These are phyloP conservation scores for Phialophora tarda DNA, from an alignment of 2,329 filamentous ascomycete genomes.

Conservation along the genomic window DNA sequence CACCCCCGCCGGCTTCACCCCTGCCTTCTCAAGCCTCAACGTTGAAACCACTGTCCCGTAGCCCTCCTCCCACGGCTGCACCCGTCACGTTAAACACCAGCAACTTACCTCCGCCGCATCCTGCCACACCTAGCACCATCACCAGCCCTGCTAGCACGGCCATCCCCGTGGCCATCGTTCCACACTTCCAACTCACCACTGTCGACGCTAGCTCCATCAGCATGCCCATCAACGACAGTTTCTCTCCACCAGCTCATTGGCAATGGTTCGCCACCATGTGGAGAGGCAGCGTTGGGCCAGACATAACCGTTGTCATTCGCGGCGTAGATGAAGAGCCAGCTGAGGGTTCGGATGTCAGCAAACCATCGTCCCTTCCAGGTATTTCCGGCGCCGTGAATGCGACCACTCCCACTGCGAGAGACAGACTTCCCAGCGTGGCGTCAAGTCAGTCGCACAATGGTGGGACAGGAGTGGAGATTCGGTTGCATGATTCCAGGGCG, in stretches of 20 bases:
- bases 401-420: slow-evolving; percentile 11
- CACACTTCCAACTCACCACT: slow-evolving; percentile 78
- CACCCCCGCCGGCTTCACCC: slow-evolving; percentile 25
- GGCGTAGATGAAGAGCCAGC: slow-evolving; percentile 43
- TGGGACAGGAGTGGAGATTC: slow-evolving; percentile 37
- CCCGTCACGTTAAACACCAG: slow-evolving; percentile 4
- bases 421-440: slow-evolving; percentile 8
- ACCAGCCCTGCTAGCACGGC: slow-evolving; percentile 2
- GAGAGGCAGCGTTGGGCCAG: slow-evolving; percentile 82
- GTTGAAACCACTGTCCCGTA: slow-evolving; percentile 35
- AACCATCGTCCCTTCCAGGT: slow-evolving; percentile 45
- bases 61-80: slow-evolving; percentile 24
- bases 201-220: slow-evolving; percentile 75
- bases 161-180: slow-evolving; percentile 75
- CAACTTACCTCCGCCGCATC: neutral
- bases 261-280: slow-evolving; percentile 96
- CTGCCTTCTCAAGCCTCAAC: slow-evolving; percentile 38
- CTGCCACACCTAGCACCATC: neutral
- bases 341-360: slow-evolving; percentile 43
- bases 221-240: slow-evolving; percentile 76
- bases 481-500: slow-evolving; percentile 36
- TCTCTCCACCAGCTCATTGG: slow-evolving; percentile 89
- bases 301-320: slow-evolving; percentile 59
- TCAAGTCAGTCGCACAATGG: slow-evolving; percentile 16
- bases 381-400: slow-evolving; percentile 14